Evolutionary conservation across 2,329 filamentous ascomycete genomes (phyloP).

Genomic region (Colletotrichum caudatum): DNA sequence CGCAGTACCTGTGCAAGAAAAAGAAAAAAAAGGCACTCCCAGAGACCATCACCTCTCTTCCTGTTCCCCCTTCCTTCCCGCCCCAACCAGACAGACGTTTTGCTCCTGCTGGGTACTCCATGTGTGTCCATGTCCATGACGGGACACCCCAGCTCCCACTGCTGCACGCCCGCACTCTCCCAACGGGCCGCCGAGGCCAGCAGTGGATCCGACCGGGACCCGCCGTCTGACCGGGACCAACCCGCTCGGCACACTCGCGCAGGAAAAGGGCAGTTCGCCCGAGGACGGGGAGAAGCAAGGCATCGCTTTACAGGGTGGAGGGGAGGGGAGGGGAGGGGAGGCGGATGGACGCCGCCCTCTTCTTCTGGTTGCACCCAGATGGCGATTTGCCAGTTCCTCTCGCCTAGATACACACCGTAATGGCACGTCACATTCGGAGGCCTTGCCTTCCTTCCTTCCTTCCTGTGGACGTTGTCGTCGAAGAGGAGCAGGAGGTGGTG

Average conservation of each 20-base stretch:
- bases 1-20: neutral
- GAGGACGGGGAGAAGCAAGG: neutral
- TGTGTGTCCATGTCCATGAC: neutral
- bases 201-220: neutral
- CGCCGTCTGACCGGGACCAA: neutral
- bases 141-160: neutral
- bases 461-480: neutral
- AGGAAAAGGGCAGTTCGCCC: neutral
- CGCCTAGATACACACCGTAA: conserved; percentile 14
- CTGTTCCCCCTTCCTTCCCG: no score
- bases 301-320: neutral
- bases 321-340: neutral
- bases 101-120: neutral
- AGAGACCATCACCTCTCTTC: no score
- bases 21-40: neutral
- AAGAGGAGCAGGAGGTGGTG: neutral
- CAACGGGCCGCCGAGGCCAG: neutral
- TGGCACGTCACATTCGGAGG: conserved; percentile 24
- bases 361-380: neutral
- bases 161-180: neutral
- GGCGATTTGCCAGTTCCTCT: conserved; percentile 38
- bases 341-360: conserved; percentile 2
- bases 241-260: neutral
- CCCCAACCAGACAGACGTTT: neutral
- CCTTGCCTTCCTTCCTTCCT: no score